These are phyloP conservation scores for Elsinoe fawcettii DNA, from an alignment of 2,329 filamentous ascomycete species.

Conservation along the genomic window DNA sequence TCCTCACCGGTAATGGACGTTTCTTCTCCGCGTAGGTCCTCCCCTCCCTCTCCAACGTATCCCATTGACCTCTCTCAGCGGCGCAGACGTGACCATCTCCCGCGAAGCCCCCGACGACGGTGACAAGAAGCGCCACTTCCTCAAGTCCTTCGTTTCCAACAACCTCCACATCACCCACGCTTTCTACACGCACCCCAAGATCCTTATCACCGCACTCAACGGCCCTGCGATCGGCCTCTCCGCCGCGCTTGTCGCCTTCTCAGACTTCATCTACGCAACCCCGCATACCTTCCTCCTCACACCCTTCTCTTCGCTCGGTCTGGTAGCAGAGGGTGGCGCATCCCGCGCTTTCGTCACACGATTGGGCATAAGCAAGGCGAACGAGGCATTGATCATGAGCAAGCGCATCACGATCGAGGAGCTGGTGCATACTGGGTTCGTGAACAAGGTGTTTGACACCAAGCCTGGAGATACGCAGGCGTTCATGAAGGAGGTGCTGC, in stretches of 20 bases:
- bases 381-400: conserved; percentile 89
- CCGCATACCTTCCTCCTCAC: conserved; percentile 80
- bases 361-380: conserved; percentile 72
- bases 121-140: conserved; percentile 49
- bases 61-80: conserved; percentile 44
- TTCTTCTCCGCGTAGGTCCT: conserved; percentile 75
- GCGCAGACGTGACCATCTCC: conserved; percentile 64
- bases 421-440: conserved; percentile 68
- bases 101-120: conserved; percentile 35
- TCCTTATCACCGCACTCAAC: conserved; percentile 85
- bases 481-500: conserved; percentile 64
- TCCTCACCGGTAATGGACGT: conserved; percentile 71
- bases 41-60: not conserved
- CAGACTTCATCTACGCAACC: conserved; percentile 85
- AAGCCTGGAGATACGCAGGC: conserved; percentile 54
- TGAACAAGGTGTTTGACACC: conserved; percentile 69
- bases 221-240: conserved; percentile 84
- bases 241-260: conserved; percentile 72
- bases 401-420: conserved; percentile 66
- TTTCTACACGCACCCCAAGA: conserved; percentile 90
- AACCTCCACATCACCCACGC: conserved; percentile 86
- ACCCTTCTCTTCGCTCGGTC: conserved; percentile 80
- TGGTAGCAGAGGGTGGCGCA: conserved; percentile 82
- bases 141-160: conserved; percentile 67
- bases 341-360: conserved; percentile 70